Percentiles rank a stretch among this genome's conserved stretches.
These are phyloP conservation scores for Mycena sp. DNA, from an alignment of 1,284 basidiomycete genomes.

Conservation along the genomic window DNA sequence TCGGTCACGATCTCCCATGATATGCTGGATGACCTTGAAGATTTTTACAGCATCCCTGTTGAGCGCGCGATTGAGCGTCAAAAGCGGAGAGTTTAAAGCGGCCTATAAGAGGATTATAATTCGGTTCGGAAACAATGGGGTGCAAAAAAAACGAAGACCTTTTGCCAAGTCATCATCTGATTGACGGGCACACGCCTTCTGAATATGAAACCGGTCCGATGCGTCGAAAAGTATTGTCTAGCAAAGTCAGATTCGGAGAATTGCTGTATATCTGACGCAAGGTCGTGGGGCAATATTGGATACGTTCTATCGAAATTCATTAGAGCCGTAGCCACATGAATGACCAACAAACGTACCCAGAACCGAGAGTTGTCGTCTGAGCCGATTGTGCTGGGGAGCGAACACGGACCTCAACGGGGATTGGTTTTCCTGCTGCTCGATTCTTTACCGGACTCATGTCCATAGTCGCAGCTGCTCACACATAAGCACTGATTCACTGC, in stretches of 20 bases:
- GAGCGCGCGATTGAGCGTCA: conserved; percentile 72
- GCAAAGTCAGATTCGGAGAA: conserved; percentile 89
- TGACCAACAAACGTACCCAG: conserved; percentile 59
- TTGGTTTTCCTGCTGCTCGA: conserved; percentile 69
- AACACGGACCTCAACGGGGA: conserved; percentile 61
- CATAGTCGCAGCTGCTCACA: conserved; percentile 69
- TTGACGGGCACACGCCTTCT: conserved; percentile 80
- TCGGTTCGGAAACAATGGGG: too few relatives aligned
- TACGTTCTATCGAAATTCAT: conserved; percentile 56
- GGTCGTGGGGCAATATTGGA: conserved; percentile 77
- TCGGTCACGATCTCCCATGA: conserved; percentile 91
- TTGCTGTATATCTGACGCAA: conserved; percentile 84
- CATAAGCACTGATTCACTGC: conserved; percentile 19
- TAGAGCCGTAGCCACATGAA: conserved; percentile 8
- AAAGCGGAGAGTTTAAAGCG: conserved; percentile 77
- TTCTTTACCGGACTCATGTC: conserved; percentile 80
- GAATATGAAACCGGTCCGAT: conserved; percentile 86
- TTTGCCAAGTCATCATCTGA: conserved; percentile 92
- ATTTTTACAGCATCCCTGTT: conserved; percentile 82
- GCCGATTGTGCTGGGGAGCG: conserved; percentile 37
- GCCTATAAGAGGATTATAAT: conserved; percentile 45
- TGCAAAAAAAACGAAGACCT: conserved; percentile 53
- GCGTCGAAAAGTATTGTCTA: conserved; percentile 88
- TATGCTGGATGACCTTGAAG: conserved; percentile 89
- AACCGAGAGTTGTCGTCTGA: conserved; percentile 60